Base-by-base conservation (phyloP, 169 alveolate genomes). In the Plasmodium vivax region DNA sequence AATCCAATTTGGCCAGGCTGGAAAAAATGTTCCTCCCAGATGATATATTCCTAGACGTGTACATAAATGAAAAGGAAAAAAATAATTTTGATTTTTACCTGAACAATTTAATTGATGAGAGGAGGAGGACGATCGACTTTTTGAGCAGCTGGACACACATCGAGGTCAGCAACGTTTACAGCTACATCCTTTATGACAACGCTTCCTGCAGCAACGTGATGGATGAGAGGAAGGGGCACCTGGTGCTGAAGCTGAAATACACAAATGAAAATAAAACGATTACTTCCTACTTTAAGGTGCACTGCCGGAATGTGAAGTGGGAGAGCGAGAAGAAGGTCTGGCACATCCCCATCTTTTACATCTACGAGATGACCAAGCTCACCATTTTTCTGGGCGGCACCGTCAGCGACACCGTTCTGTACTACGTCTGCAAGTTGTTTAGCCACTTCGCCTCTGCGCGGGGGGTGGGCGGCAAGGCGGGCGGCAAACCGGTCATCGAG, bases 321-420 rank as follows among this genome's bases (percentile, higher is more conserved):
- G 93, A 87, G 0, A 87, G 68, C 19, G 93, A 87, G 68, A 87
- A 87, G 9, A 87, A 87, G 71, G 85, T 87, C 27, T 87, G 93
- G 93, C 88, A 87, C 81, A 87, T 87, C 30, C 93, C 93, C 27
- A 54, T 87, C 27, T 87, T 87, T 87, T 87, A 87, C 41, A 87
- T 87, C 1, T 87, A 75, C 47, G 93, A 87, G 82, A 71, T 87
- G 36, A 47, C 82, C 1, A 87, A 87, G 45, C 85, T 87, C 8
- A 87, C 93, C 3, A 41, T 87, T 38, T 87, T 75, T 71, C 71
- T 87, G 72, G 93, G 93, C 0, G 93, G 93, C 19, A 75, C 72
- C 2, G 93, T 87, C n/a, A 87, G 93, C 41, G 93, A 87, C 82
- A 30, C 36, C 1, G 93, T 87, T 45, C 80, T 87, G 47, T 87